A percentile compares a stretch with the other conserved stretches of the same genome.
Evolutionary conservation across 169 alveolate species (phyloP).

Genomic region (Eimeria brunetti): DNA sequence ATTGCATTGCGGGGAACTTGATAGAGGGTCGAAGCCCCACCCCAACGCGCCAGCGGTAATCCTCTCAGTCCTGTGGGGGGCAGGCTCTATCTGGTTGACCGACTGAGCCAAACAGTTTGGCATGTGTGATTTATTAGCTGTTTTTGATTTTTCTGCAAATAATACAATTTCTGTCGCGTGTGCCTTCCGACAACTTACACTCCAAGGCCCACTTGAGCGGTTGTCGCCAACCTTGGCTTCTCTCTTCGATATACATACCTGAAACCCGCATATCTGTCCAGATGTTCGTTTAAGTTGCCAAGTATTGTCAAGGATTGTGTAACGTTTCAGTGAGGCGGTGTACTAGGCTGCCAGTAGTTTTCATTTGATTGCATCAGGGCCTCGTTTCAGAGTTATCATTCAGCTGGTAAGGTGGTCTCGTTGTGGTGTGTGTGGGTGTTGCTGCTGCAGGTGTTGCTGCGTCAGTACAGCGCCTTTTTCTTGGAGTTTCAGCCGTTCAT

Average conservation of each 20-base stretch:
- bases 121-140: not conserved
- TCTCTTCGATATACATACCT: no score
- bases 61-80: slow-evolving; percentile 13
- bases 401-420: no score
- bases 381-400: no score
- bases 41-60: not conserved
- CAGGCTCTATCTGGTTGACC: not conserved
- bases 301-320: no score
- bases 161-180: rapidly evolving
- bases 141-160: not conserved
- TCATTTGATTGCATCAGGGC: no score
- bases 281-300: no score
- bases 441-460: slow-evolving; percentile 77
- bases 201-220: not conserved
- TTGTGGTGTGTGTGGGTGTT: not conserved
- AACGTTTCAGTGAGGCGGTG: no score
- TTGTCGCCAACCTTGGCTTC: not conserved
- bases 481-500: slow-evolving; percentile 72
- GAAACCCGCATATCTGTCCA: no score
- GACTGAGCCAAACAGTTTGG: not conserved
- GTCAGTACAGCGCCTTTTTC: slow-evolving; percentile 75
- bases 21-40: not conserved
- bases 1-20: not conserved
- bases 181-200: not conserved
- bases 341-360: no score